phyloP scores from a whole-genome alignment of 768 basidiomycete genomes.

The Lepiota subincarnata region DNA sequence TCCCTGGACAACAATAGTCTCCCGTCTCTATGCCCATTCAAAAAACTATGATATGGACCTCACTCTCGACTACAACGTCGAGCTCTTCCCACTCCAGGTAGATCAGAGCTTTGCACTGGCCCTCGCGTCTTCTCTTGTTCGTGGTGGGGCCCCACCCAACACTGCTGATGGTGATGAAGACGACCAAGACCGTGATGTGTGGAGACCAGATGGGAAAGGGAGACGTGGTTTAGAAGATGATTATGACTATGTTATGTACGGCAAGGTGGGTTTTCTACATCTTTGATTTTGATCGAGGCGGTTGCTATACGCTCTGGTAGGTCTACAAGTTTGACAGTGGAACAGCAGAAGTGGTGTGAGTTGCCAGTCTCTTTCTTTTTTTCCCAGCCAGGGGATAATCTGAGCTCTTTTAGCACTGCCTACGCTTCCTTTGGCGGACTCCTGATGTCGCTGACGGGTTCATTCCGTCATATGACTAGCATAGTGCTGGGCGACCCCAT shows the following conservation, averaged over 20 bases:
- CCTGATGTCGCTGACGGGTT: conserved; percentile 90
- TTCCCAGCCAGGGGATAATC: conserved; percentile 13
- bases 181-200: conserved; percentile 74
- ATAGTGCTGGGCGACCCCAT: conserved; percentile 93
- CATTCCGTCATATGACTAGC: conserved; percentile 85
- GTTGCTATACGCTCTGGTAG: conserved; percentile 32
- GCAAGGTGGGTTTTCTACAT: conserved; percentile 63
- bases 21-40: conserved; percentile 84
- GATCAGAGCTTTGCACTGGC: conserved; percentile 81
- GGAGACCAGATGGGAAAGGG: conserved; percentile 84
- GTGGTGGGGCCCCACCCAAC: conserved; percentile 43
- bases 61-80: conserved; percentile 91
- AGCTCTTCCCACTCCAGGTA: conserved; percentile 72
- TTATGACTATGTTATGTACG: conserved; percentile 99
- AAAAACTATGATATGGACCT: conserved; percentile 91
- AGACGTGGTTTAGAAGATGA: conserved; percentile 85
- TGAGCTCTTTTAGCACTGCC: conserved; percentile 59
- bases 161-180: conserved; percentile 48
- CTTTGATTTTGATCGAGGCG: background rate
- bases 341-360: conserved; percentile 81
- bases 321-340: conserved; percentile 96
- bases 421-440: conserved; percentile 97
- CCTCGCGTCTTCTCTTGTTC: conserved; percentile 75
- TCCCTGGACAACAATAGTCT: conserved; percentile 50
- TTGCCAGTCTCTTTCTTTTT: conserved; percentile 13